phyloP scores from a whole-genome alignment of 768 basidiomycete genomes.

The Termitomyces heimii region DNA sequence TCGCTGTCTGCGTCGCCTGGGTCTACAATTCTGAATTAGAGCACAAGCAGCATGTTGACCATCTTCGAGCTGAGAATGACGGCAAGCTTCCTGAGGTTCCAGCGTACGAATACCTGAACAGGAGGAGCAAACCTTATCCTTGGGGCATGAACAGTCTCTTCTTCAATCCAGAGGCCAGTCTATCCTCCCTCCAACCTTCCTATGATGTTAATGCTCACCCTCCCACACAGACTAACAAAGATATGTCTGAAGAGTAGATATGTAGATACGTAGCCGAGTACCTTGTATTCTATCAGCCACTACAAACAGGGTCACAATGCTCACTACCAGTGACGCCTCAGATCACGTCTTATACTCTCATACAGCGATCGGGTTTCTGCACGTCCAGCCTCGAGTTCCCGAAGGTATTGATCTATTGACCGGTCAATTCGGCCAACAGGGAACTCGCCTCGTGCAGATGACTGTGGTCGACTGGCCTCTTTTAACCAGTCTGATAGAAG shows the following conservation, averaged over 20 bases:
- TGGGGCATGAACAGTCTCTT: constrained; percentile 84
- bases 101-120: constrained; percentile 74
- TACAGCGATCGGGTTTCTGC: constrained; percentile 59
- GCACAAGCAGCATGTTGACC: constrained; percentile 67
- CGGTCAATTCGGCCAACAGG: constrained; percentile 74
- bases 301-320: neutral
- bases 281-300: neutral
- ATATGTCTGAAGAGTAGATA: constrained; percentile 34
- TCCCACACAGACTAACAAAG: constrained; percentile 52
- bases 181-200: neutral
- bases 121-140: constrained; percentile 72
- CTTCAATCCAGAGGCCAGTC: constrained; percentile 69
- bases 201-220: neutral
- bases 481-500: constrained; percentile 79
- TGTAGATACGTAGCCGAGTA: neutral
- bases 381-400: constrained; percentile 58
- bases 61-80: constrained; percentile 65
- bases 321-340: constrained; percentile 64
- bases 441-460: constrained; percentile 59
- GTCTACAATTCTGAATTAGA: constrained; percentile 53
- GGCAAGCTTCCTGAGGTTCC: constrained; percentile 68
- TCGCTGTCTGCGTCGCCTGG: constrained; percentile 45
- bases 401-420: constrained; percentile 68
- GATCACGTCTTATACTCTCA: constrained; percentile 64
- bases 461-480: constrained; percentile 68